A percentile compares a stretch with the other conserved stretches of the same genome.
Evolutionary conservation across 1,139 yeast species (phyloP).

Genomic region (Groenewaldozyma auringiensis): DNA sequence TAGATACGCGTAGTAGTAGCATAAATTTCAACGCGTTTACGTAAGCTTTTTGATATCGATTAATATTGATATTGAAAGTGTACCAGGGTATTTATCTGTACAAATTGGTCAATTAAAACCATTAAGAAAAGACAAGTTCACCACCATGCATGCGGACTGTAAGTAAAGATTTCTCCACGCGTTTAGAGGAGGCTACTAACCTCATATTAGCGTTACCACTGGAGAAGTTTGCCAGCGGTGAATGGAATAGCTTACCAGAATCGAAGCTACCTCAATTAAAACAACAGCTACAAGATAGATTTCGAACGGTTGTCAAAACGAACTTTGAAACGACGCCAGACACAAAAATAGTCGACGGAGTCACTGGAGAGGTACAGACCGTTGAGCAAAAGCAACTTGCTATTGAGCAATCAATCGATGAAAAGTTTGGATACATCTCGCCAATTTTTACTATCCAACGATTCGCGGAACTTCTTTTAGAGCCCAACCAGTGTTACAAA

Average conservation of each 20-base stretch:
- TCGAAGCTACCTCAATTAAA: neutral
- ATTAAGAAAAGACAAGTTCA: too few species aligned
- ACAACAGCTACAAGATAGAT: neutral
- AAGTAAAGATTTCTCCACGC: too few species aligned
- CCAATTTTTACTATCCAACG: conserved; percentile 59
- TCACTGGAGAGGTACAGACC: conserved; percentile 49
- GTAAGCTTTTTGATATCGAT: too few species aligned
- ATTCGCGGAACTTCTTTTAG: conserved; percentile 44
- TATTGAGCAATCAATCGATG: conserved; percentile 45
- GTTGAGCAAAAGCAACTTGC: conserved; percentile 47
- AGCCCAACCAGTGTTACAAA: conserved; percentile 37
- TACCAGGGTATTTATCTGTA: too few species aligned
- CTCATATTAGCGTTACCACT: neutral
- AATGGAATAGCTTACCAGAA: neutral
- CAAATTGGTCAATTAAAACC: too few species aligned
- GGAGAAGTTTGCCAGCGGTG: neutral
- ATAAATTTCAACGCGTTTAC: too few species aligned
- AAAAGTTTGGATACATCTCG: conserved; percentile 12
- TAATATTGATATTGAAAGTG: too few species aligned
- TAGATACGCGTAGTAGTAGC: too few species aligned
- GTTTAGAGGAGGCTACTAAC: too few species aligned
- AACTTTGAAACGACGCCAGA: neutral
- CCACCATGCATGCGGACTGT: too few species aligned
- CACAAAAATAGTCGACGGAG: conserved; percentile 14
- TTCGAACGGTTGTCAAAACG: neutral